Percentiles rank a stretch among this genome's conserved stretches.
Evolutionary conservation across 805 yeast genomes (phyloP).

Genomic region (Maudiozyma barnettii): DNA sequence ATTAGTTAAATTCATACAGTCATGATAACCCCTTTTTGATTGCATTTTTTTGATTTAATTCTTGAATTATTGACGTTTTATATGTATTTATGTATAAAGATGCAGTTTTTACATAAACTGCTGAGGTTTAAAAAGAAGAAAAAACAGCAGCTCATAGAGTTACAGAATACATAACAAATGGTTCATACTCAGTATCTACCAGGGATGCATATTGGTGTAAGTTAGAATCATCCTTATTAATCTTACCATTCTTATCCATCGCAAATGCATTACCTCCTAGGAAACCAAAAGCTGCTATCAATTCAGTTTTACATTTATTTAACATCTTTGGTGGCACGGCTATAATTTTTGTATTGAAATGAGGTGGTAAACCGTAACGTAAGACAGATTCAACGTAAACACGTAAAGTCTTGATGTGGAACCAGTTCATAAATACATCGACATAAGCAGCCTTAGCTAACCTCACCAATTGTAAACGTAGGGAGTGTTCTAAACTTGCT

Average conservation of each 20-base stretch:
- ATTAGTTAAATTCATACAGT: background rate
- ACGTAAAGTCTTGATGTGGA: slow-evolving; percentile 80
- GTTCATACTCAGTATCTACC: slow-evolving; percentile 93
- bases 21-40: background rate
- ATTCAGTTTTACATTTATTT: slow-evolving; percentile 55
- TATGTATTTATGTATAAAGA: background rate
- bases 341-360: slow-evolving; percentile 50
- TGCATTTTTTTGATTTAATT: background rate
- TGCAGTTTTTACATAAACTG: background rate
- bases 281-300: slow-evolving; percentile 72
- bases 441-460: slow-evolving; percentile 83
- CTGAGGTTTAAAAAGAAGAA: no score
- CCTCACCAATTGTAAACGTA: slow-evolving; percentile 70
- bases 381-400: slow-evolving; percentile 87
- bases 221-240: slow-evolving; percentile 47
- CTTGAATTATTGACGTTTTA: background rate
- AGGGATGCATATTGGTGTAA: slow-evolving; percentile 83
- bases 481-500: slow-evolving; percentile 59
- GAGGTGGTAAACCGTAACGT: slow-evolving; percentile 95
- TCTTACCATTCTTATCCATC: slow-evolving; percentile 55
- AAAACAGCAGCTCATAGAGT: slow-evolving; percentile 5
- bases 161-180: slow-evolving; percentile 73
- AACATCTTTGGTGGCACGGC: slow-evolving; percentile 39
- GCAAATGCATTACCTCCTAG: slow-evolving; percentile 84
- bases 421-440: slow-evolving; percentile 78